Evolutionary conservation across 108 stramenopile genomes (phyloP), one percentile per base, ranked within the genome.

Genomic region (Fistulifera pelliculosa): DNA sequence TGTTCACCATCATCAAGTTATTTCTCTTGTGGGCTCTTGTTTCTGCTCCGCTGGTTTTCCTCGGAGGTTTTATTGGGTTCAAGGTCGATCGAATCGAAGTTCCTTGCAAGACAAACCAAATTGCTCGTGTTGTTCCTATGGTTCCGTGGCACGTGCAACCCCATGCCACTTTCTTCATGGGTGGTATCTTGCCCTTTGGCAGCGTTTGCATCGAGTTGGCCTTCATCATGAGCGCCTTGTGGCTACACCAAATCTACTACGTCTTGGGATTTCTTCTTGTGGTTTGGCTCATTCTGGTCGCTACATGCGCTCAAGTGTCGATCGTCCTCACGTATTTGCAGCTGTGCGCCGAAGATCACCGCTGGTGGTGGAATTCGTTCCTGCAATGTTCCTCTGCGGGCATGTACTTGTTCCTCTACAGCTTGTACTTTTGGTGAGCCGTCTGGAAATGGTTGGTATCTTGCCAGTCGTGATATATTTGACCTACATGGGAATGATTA

Each of bases 281-380:
- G 6, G 95, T 98, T 11, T 64, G 92, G 22, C n/a, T 94, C 56
- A 97, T 98, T 63, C 77, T 99, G 10, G 66, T 69, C 3, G 83
- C 92, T 6, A 97, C 96, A 15, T 95, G 95, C 69, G 94, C 96
- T 1, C 90, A 95, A 71, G 95, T 97, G 13, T 63, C 93, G 21
- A 90, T 98, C 62, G 96, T 98, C 15, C 71, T 98, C 78, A 82
- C 80, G 65, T 99, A 99, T 83, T 85, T 99, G 51, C 96, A 98
- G 85, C 80, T 99, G 16, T 95, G 95, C 58, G 74, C 69, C 11
- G 98, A 99, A 73, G 96, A 99, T 67, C 93, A 97, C 74, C 80
- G 85, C 63, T 99, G 98, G 98, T 98, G 96, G 96, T 99, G 98
- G 98, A 90, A 91, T 38, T 93, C 92, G 5, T 96, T 98, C 74